Base-by-base conservation (phyloP, 2,329 filamentous ascomycete genomes). In the Fonsecaea nubica region DNA sequence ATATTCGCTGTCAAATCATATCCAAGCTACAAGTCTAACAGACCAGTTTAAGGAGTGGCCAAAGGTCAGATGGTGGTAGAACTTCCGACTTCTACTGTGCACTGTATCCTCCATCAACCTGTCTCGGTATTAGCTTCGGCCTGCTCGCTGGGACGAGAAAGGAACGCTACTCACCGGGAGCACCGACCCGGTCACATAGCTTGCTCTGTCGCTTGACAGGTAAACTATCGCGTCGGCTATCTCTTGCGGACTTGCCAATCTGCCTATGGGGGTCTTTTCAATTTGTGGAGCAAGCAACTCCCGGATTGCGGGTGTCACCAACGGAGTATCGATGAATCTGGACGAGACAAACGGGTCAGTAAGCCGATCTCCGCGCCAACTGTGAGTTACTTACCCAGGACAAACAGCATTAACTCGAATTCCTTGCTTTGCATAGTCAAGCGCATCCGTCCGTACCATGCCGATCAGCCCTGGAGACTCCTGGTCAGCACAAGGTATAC, bases 381-480 rank as follows among this genome's bases (percentile, higher is more conserved):
- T 40, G 5, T 12, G 4, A 55, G 32, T 10, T 32, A 54, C 2
- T 33, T 54, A 74, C 1, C 81, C 82, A 0, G 82, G 77, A 55
- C 77, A 79, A 18, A 80, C 69, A 1, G 76, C 72, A 56, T 80
- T 80, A 21, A 80, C 75, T 48, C 78, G 72, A 40, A 80, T 79
- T 4, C 73, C 74, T 5, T 71, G 68, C 7, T 69, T 64, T 0
- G 74, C 77, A 15, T 73, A 73, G 62, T 79, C 77, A 13, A 71
- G 73, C 6, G 77, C 74, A 9, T 76, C 77, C 61, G 73, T 69
- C 54, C 81, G 81, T 10, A 80, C 81, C 64, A 83, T 75, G 2
- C 80, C 81, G 4, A 83, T 74, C 5, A 83, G 65, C 2, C 13
- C 60, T 56, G 56, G 9, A 15, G 15, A 61, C 18, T n/a, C 30